Evolutionary conservation across 768 basidiomycete genomes (phyloP).

Genomic region (Lactifluus echinatus): DNA sequence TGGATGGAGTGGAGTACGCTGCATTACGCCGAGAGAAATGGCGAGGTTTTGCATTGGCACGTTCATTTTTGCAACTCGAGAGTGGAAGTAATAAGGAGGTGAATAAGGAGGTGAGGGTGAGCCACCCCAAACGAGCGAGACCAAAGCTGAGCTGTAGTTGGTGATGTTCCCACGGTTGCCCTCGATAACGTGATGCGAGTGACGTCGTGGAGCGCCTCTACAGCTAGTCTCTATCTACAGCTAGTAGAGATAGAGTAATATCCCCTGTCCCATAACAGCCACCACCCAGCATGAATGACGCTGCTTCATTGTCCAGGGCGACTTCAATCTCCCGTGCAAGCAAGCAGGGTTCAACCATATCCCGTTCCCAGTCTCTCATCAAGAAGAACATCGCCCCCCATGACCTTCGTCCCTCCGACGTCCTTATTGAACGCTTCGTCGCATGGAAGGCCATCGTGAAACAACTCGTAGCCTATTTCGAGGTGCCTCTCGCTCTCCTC

Average conservation of each 20-base stretch:
- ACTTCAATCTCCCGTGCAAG: conserved; percentile 62
- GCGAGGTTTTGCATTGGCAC: conserved; percentile 47
- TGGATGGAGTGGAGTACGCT: conserved; percentile 43
- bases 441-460: conserved; percentile 97
- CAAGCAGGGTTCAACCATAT: conserved; percentile 61
- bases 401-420: conserved; percentile 86
- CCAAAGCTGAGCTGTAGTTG: not conserved
- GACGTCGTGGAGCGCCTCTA: no score
- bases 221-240: no score
- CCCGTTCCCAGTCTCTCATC: conserved; percentile 79
- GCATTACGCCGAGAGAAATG: conserved; percentile 91
- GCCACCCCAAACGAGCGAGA: no score
- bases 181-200: not conserved
- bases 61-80: conserved; percentile 11
- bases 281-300: conserved; percentile 34
- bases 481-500: conserved; percentile 30
- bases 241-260: no score
- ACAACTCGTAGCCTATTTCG: conserved; percentile 89
- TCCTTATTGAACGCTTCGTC: conserved; percentile 90
- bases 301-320: conserved; percentile 52
- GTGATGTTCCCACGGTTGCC: not conserved
- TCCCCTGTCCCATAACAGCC: no score
- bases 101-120: no score
- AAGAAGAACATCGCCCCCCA: conserved; percentile 89
- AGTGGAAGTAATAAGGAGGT: no score